Evolutionary conservation across 768 basidiomycete species (phyloP).

Genomic region (Suillus tomentosus): DNA sequence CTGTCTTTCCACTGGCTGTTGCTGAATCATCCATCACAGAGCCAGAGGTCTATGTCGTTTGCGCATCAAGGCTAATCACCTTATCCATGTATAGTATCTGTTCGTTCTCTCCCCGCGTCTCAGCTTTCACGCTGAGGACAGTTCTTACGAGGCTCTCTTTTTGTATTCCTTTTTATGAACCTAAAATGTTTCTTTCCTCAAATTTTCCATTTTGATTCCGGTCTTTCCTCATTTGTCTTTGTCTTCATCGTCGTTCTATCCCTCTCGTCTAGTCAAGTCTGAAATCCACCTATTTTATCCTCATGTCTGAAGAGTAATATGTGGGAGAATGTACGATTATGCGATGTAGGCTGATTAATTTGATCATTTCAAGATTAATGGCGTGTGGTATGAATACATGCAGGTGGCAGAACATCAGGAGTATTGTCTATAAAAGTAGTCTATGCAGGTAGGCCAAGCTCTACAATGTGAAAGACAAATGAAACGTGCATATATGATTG

Average conservation of each 20-base stretch:
- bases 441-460: neutral
- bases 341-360: neutral
- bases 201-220: constrained; percentile 10
- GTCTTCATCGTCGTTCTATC: neutral
- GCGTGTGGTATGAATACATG: constrained; percentile 4
- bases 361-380: constrained; percentile 3
- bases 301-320: constrained; percentile 7
- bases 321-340: constrained; percentile 8
- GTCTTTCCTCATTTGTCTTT: neutral
- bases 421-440: neutral
- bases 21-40: neutral
- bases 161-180: constrained; percentile 37
- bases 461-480: neutral
- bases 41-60: constrained; percentile 2
- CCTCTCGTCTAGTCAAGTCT: constrained; percentile 6
- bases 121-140: constrained; percentile 16
- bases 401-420: neutral
- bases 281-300: constrained; percentile 1
- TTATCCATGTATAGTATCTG: constrained; percentile 3
- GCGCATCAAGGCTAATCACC: constrained; percentile 16
- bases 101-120: neutral
- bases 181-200: constrained; percentile 16
- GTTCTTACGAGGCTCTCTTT: constrained; percentile 21
- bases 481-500: neutral
- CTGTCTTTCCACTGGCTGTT: too few species aligned